A percentile compares a stretch with the other conserved stretches of the same genome.
Evolutionary conservation across 495 filamentous ascomycete genomes (phyloP).

Genomic region (Tuber brumale): DNA sequence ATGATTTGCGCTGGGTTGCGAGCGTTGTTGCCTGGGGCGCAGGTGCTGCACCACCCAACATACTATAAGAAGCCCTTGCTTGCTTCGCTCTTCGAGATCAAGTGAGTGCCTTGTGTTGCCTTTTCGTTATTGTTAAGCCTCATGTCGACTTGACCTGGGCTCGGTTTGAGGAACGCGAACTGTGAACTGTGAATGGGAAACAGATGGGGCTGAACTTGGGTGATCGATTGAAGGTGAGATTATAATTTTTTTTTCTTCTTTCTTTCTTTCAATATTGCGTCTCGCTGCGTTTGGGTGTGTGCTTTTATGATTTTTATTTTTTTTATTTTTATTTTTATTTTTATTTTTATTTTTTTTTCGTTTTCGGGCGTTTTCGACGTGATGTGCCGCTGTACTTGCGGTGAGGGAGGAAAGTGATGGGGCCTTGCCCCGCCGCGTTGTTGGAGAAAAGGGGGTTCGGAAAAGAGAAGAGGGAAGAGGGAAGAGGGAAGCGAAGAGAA

Average conservation of each 20-base stretch:
- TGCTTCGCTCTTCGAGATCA: not conserved
- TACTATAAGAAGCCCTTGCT: slow-evolving; percentile 1
- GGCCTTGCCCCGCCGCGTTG: not conserved
- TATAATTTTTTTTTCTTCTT: not conserved
- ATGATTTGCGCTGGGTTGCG: not conserved
- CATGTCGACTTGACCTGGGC: not conserved
- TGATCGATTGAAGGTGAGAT: not conserved
- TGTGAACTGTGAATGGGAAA: not conserved
- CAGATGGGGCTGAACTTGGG: not conserved
- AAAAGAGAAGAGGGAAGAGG: too few relatives aligned
- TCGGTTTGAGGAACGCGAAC: not conserved
- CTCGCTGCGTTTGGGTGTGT: not conserved
- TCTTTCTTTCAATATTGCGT: not conserved
- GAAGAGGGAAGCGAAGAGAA: not conserved
- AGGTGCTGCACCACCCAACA: not conserved
- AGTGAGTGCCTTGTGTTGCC: not conserved
- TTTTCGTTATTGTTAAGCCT: not conserved
- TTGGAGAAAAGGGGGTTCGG: too few relatives aligned
- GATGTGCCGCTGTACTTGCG: too few relatives aligned
- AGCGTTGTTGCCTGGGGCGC: not conserved
- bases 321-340: not conserved
- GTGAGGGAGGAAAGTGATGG: not conserved
- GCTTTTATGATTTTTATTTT: not conserved
- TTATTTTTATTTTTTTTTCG: not conserved
- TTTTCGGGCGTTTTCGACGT: not conserved